Percentiles rank a stretch among this genome's conserved stretches.
These are phyloP conservation scores for Ophiognomonia clavigignenti-juglandacearum DNA, from an alignment of 2,329 filamentous ascomycete species.

Conservation along the genomic window DNA sequence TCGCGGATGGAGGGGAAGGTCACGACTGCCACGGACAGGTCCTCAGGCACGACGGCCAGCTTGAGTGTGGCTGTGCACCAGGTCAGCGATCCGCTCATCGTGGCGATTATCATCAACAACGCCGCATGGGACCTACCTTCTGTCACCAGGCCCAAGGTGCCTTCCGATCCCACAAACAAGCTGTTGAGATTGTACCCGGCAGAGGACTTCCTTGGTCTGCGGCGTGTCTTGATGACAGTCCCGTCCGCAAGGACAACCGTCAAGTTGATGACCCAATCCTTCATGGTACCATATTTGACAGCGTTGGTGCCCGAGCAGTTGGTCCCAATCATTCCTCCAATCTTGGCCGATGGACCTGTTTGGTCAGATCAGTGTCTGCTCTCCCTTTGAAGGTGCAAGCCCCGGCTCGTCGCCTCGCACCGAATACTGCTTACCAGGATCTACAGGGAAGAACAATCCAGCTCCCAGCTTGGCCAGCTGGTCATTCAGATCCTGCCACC, in stretches of 20 bases:
- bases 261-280: slow-evolving; percentile 73
- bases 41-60: slow-evolving; percentile 69
- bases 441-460: slow-evolving; percentile 85
- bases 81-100: neutral
- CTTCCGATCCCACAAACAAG: slow-evolving; percentile 77
- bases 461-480: slow-evolving; percentile 61
- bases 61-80: slow-evolving; percentile 63
- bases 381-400: no score
- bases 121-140: slow-evolving; percentile 41
- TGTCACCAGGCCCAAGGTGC: slow-evolving; percentile 75
- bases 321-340: slow-evolving; percentile 79
- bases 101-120: neutral
- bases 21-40: slow-evolving; percentile 73
- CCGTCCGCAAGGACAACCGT: slow-evolving; percentile 78
- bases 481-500: slow-evolving; percentile 88
- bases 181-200: slow-evolving; percentile 80
- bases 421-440: slow-evolving; percentile 71
- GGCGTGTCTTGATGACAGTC: slow-evolving; percentile 71
- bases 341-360: slow-evolving; percentile 60
- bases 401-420: no score
- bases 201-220: slow-evolving; percentile 73
- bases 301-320: slow-evolving; percentile 76
- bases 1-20: slow-evolving; percentile 73
- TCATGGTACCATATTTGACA: slow-evolving; percentile 80
- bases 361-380: neutral